Evolutionary conservation across 441 rosid genomes (phyloP).

Genomic region (Adansonia madagascariensis): DNA sequence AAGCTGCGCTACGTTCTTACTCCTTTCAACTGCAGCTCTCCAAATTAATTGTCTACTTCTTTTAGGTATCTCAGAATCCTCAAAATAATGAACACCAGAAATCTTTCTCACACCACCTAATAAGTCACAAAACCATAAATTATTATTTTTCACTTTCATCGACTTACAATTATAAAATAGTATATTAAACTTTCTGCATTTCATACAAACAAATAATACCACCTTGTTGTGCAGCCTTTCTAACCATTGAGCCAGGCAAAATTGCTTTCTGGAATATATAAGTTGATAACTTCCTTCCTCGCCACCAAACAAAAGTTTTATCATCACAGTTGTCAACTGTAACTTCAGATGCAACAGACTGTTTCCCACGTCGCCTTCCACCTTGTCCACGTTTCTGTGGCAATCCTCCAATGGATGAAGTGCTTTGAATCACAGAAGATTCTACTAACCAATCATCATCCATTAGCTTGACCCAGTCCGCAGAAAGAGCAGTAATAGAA

Average conservation of each 20-base stretch:
- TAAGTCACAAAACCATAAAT: constrained; percentile 26
- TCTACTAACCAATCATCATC: constrained; percentile 66
- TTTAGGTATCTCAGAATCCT: constrained; percentile 70
- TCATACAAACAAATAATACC: constrained; percentile 34
- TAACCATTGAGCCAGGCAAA: constrained; percentile 59
- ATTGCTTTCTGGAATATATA: constrained; percentile 64
- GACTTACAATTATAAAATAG: constrained; percentile 17
- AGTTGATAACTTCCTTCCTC: constrained; percentile 68
- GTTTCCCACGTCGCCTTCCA: constrained; percentile 66
- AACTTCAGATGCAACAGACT: constrained; percentile 45
- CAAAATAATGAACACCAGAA: constrained; percentile 61
- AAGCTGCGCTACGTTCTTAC: constrained; percentile 77
- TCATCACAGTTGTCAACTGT: constrained; percentile 47
- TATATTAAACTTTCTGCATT: background rate
- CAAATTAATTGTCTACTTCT: constrained; percentile 76
- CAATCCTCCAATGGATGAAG: constrained; percentile 40
- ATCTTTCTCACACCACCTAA: constrained; percentile 74
- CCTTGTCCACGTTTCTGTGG: constrained; percentile 67
- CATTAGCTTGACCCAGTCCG: constrained; percentile 77
- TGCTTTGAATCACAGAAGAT: constrained; percentile 55
- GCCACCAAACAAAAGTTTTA: constrained; percentile 88
- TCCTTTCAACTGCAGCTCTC: constrained; percentile 90
- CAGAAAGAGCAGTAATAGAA: constrained; percentile 63
- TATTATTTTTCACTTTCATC: background rate
- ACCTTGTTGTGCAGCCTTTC: constrained; percentile 81